These are phyloP conservation scores for Solanum ossicruentum DNA, from an alignment of 257 asterid genomes.

Conservation along the genomic window DNA sequence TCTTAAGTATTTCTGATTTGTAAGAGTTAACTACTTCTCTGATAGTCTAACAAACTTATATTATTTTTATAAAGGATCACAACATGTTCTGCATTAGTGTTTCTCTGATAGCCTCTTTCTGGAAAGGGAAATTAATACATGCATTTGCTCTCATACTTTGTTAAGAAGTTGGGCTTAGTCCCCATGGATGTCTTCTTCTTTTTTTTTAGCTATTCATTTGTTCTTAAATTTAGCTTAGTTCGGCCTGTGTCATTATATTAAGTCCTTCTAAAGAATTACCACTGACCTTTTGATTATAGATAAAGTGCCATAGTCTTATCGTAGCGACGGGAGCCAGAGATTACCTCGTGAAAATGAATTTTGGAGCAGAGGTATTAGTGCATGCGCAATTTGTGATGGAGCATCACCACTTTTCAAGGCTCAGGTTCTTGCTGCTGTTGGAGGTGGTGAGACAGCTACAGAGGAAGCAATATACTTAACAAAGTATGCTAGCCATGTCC, in stretches of 20 bases:
- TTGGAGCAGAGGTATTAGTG: slow-evolving; percentile 99
- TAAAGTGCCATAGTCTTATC: slow-evolving; percentile 78
- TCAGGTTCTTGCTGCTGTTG: slow-evolving; percentile 95
- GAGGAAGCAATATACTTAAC: slow-evolving; percentile 96
- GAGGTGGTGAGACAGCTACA: slow-evolving; percentile 99
- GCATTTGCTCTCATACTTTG: background rate
- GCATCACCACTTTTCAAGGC: slow-evolving; percentile 93
- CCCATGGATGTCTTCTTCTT: background rate
- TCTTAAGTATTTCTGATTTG: no score
- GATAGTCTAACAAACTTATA: no score
- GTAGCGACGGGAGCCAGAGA: slow-evolving; percentile 90
- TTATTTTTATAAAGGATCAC: background rate
- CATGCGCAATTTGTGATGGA: slow-evolving; percentile 98
- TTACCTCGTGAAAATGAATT: slow-evolving; percentile 93
- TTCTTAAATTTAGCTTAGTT: background rate
- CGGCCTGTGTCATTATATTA: background rate
- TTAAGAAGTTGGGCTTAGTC: background rate
- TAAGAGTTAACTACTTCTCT: no score
- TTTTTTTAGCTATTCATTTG: background rate
- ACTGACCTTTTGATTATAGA: slow-evolving; percentile 27
- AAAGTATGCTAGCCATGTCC: slow-evolving; percentile 92
- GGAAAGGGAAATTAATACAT: background rate
- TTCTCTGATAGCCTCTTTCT: background rate
- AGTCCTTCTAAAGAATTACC: background rate
- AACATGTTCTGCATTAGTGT: background rate